A percentile compares a stretch with the other conserved stretches of the same genome.
These are phyloP conservation scores for Zea luxurians DNA, from an alignment of 176 grass and related monocot genomes.

Conservation along the genomic window DNA sequence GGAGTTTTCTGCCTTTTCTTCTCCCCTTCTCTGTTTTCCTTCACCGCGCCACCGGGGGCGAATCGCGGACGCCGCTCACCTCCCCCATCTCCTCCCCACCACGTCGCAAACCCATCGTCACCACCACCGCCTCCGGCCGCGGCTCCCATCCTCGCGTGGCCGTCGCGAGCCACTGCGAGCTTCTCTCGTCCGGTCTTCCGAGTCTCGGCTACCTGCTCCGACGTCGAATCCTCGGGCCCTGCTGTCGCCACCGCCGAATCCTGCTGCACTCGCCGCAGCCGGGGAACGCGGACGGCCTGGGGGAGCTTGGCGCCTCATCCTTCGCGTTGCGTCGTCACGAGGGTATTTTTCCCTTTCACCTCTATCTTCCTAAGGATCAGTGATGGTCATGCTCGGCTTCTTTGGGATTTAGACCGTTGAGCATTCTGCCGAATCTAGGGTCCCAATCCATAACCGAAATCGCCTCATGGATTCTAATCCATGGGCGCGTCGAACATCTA, in stretches of 20 bases:
- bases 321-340: background rate
- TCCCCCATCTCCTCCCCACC: slow-evolving; percentile 34
- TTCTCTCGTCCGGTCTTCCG: background rate
- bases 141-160: background rate
- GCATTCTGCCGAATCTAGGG: slow-evolving; percentile 27
- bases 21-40: background rate
- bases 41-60: slow-evolving; percentile 21
- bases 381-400: background rate
- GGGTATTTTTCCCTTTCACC: slow-evolving; percentile 20
- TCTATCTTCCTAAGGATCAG: slow-evolving; percentile 11
- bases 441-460: background rate
- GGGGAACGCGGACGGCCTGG: background rate
- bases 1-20: background rate
- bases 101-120: slow-evolving; percentile 44
- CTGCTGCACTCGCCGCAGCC: background rate
- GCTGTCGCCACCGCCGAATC: background rate
- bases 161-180: background rate
- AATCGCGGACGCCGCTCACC: slow-evolving; percentile 47
- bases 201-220: background rate
- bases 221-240: background rate
- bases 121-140: slow-evolving; percentile 26
- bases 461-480: background rate
- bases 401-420: slow-evolving; percentile 31
- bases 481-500: background rate
- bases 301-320: background rate